Base-by-base conservation (phyloP, 352 stramenopile species). In the Pythium dissotocum region DNA sequence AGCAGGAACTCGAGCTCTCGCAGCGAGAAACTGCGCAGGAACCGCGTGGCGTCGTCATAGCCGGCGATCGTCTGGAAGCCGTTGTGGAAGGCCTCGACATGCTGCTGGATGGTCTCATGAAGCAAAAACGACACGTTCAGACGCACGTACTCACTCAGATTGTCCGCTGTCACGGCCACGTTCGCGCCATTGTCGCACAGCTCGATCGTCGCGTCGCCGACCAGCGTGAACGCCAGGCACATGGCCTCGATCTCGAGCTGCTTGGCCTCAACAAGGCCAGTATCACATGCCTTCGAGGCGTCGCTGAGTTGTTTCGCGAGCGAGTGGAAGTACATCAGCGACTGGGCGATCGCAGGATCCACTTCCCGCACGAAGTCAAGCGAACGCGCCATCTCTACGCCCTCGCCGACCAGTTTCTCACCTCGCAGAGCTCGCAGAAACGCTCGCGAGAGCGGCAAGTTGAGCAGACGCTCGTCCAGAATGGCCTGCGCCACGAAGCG, bases 391-490 rank as follows among this genome's bases (percentile, higher is more conserved):
- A 84, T 42, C 8, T 76, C 65, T n/a, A 86, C 72, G 7, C 72
- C 67, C 1, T 57, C 56, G 1, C 82, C 77, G 1, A 89, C 76
- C 16, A 95, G 70, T 21, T 62, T 69, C 53, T 93, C 83, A 26
- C 81, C 78, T 6, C 79, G 83, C 26, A 93, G 55, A 8, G 75
- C 74, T 26, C 81, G 81, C 38, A 94, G 58, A 48, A 96, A 91
- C 40, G 90, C 82, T 8, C 84, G 76, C 18, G 90, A 81, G 32
- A 97, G 77, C 38, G 90, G 87, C 30, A 96, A 60, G 52, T 95
- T 91, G 32, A 97, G 61, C 58, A 96, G 62, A 4, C 90, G 82
- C 24, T 94, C 86, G 73, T 97, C 90, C 32, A 96, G 74, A 8
- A 96, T 72, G 1, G 90, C 85, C 68, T 93, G 85, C 0, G 77